These are phyloP conservation scores for Smittium culicis DNA, from an alignment of 371 early-diverging fungal genomes.

Conservation along the genomic window DNA sequence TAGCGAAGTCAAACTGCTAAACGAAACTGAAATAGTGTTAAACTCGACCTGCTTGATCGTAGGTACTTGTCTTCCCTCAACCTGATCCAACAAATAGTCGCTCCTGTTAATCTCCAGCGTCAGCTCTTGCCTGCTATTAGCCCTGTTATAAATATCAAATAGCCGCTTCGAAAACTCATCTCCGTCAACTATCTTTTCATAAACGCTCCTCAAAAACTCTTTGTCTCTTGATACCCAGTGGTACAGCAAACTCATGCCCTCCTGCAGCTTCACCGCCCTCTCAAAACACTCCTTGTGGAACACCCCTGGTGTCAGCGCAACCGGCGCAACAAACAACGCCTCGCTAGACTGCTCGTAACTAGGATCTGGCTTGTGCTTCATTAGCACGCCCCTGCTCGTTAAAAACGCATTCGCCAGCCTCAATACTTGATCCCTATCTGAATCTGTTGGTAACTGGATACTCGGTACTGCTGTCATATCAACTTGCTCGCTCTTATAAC, in stretches of 20 bases:
- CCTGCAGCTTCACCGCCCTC: slow-evolving; percentile 60
- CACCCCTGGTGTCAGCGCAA: slow-evolving; percentile 77
- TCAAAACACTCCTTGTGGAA: slow-evolving; percentile 64
- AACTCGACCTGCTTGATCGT: slow-evolving; percentile 86
- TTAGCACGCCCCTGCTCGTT: neutral
- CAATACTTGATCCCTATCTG: neutral
- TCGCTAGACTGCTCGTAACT: slow-evolving; percentile 8
- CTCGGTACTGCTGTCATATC: neutral
- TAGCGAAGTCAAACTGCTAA: slow-evolving; percentile 64
- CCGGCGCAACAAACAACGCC: slow-evolving; percentile 50
- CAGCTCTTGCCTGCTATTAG: slow-evolving; percentile 29
- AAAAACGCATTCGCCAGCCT: neutral
- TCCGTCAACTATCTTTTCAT: slow-evolving; percentile 48
- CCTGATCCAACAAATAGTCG: slow-evolving; percentile 80
- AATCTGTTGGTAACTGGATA: neutral
- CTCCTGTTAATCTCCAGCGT: slow-evolving; percentile 78
- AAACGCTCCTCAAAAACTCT: slow-evolving; percentile 46
- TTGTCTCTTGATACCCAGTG: slow-evolving; percentile 62
- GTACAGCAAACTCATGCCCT: slow-evolving; percentile 66
- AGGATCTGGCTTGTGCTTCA: neutral
- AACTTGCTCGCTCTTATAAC: too few relatives aligned
- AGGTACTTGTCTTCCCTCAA: slow-evolving; percentile 19
- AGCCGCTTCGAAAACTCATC: slow-evolving; percentile 72
- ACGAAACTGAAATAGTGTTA: slow-evolving; percentile 89
- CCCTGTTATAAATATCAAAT: slow-evolving; percentile 58